Base-by-base conservation (phyloP, 306 rosid species). In the Dalbergia cultrata region DNA sequence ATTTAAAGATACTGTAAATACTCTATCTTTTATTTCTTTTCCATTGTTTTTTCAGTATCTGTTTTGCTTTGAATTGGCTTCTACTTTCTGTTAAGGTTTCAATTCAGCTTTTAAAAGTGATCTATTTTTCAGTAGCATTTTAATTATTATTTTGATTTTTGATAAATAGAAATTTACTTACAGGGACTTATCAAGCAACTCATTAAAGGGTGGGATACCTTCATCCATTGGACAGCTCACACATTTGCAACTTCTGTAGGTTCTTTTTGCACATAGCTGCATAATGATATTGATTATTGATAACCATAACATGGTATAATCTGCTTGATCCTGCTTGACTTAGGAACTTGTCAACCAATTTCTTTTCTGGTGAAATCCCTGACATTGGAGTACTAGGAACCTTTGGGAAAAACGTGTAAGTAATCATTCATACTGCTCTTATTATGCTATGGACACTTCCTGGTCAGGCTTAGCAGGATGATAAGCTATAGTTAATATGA, bases 311-410 rank as follows among this genome's bases (percentile, higher is more conserved):
- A 53, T 6, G 9, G 8, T 11, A 49, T 9, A 18, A 58, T 41
- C 18, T 35, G 43, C 17, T 73, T 73, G 58, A 9, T 69, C 43
- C 33, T 64, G 63, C 61, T 71, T 83, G 44, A 76, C 64, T 69
- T 59, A 91, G 96, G 93, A 91, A 91, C 85, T 81, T 91, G 88
- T 91, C 96, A 11, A 86, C 93, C 59, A 91, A 91, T 74, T 89
- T 87, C 52, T 87, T 91, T 64, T 81, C 88, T 3, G 96, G 96
- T 4, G 92, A 91, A 86, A 89, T 91, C 70, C 96, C 96, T 10
- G 93, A 89, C 43, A 53, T 84, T 66, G 96, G 96, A 78, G 87
- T 88, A 64, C 81, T 91, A 61, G 88, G 92, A 84, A 89, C 88
- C 7, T 91, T 91, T 58, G 87, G 89, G 54, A 89, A 80, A 41